Conservation (phyloP, 2,329 filamentous ascomycete genomes). For the Ophiocordyceps camponoti-floridani region DNA sequence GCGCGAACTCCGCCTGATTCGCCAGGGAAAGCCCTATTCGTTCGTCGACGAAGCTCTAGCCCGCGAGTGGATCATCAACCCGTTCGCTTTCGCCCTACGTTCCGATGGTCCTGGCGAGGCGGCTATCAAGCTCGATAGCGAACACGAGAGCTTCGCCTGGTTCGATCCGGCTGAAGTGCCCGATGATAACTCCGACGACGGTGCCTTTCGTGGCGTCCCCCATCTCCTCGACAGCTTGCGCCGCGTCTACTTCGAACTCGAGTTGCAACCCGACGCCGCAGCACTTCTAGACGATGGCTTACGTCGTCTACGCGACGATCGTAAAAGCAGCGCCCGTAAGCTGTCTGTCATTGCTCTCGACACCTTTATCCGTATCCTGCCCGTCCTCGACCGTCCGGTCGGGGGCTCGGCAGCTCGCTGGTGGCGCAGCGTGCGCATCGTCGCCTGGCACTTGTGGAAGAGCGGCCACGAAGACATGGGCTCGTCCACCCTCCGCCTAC, state of each 20-base stretch:
- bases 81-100: conserved; percentile 38
- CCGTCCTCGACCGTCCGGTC: conserved; percentile 9
- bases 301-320: conserved; percentile 30
- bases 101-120: not conserved
- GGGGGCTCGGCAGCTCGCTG: conserved; percentile 12
- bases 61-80: conserved; percentile 43
- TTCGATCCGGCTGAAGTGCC: conserved; percentile 31
- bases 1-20: conserved; percentile 28
- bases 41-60: conserved; percentile 34
- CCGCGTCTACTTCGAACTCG: conserved; percentile 40
- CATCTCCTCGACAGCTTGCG: conserved; percentile 36
- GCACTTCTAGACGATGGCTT: conserved; percentile 26
- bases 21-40: conserved; percentile 38
- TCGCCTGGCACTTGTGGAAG: conserved; percentile 46
- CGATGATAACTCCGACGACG: conserved; percentile 16
- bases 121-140: conserved; percentile 40
- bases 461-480: conserved; percentile 50
- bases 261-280: conserved; percentile 23
- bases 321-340: conserved; percentile 39
- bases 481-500: conserved; percentile 33
- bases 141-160: conserved; percentile 42
- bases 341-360: conserved; percentile 35
- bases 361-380: conserved; percentile 27
- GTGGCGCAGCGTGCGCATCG: conserved; percentile 37
- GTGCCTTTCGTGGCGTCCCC: conserved; percentile 32